Evolutionary conservation across 1,139 yeast species (phyloP).

Genomic region (Entelexis paramagnoliae): DNA sequence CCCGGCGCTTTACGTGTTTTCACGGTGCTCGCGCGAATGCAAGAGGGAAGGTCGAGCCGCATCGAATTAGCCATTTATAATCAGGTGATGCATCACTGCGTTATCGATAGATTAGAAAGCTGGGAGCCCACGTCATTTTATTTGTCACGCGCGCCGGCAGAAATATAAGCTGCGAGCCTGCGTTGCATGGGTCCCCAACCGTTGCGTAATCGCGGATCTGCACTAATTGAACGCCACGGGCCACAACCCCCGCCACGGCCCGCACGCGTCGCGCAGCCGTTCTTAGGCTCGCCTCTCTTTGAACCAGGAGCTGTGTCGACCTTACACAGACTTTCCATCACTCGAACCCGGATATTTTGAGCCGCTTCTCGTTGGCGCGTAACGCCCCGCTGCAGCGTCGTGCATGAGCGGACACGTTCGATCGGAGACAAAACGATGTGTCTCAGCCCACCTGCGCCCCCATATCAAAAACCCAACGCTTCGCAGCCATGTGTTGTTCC

Average conservation of each 20-base stretch:
- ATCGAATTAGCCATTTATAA: neutral
- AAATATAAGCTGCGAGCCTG: neutral
- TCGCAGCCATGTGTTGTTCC: too few species aligned
- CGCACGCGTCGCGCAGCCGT: neutral
- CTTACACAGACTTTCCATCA: too few species aligned
- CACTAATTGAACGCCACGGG: neutral
- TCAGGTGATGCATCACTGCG: too few species aligned
- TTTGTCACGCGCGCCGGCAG: neutral
- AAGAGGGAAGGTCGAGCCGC: neutral
- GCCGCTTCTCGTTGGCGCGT: too few species aligned
- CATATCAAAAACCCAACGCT: neutral
- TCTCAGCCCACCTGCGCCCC: neutral
- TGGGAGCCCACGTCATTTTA: neutral
- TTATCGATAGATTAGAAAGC: slow-evolving; percentile 1
- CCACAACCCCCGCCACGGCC: neutral
- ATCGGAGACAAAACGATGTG: neutral
- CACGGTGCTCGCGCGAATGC: neutral
- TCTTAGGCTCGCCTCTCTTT: too few species aligned
- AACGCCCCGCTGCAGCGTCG: neutral
- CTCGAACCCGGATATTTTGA: too few species aligned
- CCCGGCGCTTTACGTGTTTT: neutral
- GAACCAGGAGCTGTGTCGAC: too few species aligned
- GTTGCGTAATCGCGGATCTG: neutral
- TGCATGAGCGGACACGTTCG: neutral
- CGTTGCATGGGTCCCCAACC: neutral